Evolutionary conservation across 345 rosid genomes (phyloP), one percentile per base, ranked within the genome.

Genomic region (Raphanus sativus): DNA sequence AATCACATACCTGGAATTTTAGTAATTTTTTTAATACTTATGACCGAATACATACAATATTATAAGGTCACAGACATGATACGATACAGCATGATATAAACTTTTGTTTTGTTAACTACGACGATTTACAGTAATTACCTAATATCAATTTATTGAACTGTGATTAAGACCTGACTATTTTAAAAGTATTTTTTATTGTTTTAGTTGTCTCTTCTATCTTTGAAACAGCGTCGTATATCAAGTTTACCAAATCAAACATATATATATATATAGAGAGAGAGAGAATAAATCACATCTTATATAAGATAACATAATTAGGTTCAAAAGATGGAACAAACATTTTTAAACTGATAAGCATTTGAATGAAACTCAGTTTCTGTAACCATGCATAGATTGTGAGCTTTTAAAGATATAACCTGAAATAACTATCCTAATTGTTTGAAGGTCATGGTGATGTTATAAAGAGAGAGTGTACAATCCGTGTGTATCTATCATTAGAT

Each of bases 401-500:
- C 30, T 28, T 28, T 28, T 28, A 28, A 28, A 28, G 30, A 28
- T 70, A 33, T 26, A 77, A 55, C 60, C 59, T 55, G 75, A 63
- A 68, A 38, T 38, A 70, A 70, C 75, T 38, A 65, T 55, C 66
- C 13, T 56, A 30, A 65, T 70, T 54, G 45, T 72, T 78, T 58
- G 12, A 73, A 50, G 59, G 36, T 58, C 15, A 25, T 21, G 56
- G 0, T n/a, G 54, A 58, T 34, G 6, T 62, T 24, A 7, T 3
- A 11, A 50, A 42, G 42, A 79, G 67, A 55, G 9, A 28, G 42
- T 65, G 70, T 71, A 8, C 1, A 56, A 42, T 21, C 74, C 70
- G 70, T 62, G 75, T 73, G 70, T 62, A 56, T 26, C 59, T 68
- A 69, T 79, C 30, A 64, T 68, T 74, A 74, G 79, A 55, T 62